Conservation (phyloP, 345 rosid genomes). For the Citrus medica region DNA sequence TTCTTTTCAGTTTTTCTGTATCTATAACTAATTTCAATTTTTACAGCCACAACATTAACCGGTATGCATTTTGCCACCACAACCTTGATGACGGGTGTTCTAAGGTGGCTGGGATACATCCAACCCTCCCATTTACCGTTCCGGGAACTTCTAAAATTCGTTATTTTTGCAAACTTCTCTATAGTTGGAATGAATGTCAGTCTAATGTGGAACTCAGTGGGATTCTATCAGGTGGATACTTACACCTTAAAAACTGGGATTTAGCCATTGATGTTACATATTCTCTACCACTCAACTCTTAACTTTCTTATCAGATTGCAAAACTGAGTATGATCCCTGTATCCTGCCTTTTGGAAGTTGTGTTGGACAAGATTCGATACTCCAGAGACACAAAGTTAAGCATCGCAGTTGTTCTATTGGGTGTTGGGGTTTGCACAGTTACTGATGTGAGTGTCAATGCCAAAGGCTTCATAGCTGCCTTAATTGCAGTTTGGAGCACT, state of each 20-base stretch:
- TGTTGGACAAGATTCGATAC: conserved; percentile 84
- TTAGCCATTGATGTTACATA: conserved; percentile 11
- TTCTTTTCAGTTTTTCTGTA: not conserved
- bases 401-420: conserved; percentile 79
- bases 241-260: not conserved
- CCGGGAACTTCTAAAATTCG: conserved; percentile 72
- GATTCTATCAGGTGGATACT: conserved; percentile 82
- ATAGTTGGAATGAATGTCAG: conserved; percentile 99
- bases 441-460: conserved; percentile 92
- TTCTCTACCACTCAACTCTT: not conserved
- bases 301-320: conserved; percentile 59
- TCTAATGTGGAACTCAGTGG: conserved; percentile 98
- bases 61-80: conserved; percentile 93
- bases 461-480: conserved; percentile 85
- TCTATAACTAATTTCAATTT: not conserved
- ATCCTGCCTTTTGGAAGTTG: conserved; percentile 90
- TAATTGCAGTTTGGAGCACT: conserved; percentile 95
- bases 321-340: conserved; percentile 98
- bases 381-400: conserved; percentile 95
- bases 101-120: conserved; percentile 88
- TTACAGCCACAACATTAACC: conserved; percentile 94
- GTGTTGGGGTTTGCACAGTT: conserved; percentile 95
- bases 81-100: conserved; percentile 67
- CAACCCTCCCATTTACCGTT: conserved; percentile 91
- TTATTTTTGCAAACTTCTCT: conserved; percentile 84